phyloP scores from a whole-genome alignment of 305 asterid species.

The Fraxinus platypoda region DNA sequence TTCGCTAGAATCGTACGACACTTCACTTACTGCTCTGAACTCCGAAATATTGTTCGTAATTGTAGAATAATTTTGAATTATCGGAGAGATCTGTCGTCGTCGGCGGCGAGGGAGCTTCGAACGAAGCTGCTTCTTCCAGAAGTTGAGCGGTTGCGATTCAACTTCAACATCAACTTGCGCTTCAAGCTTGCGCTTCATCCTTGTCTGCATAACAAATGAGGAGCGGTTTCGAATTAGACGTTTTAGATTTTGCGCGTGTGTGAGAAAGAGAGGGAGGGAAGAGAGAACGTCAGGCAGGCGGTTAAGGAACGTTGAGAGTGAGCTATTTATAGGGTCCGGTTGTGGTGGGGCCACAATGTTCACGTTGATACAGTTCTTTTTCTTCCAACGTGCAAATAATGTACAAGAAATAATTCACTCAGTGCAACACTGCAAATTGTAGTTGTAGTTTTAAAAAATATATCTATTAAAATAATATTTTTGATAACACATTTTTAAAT shows the following conservation, averaged over 20 bases:
- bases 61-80: slow-evolving; percentile 15
- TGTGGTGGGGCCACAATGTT: slow-evolving; percentile 32
- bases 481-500: too few relatives aligned
- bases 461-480: too few relatives aligned
- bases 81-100: slow-evolving; percentile 54
- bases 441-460: background rate
- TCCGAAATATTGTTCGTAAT: slow-evolving; percentile 20
- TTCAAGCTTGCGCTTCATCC: slow-evolving; percentile 54
- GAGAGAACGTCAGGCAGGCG: slow-evolving; percentile 31
- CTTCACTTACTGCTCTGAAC: slow-evolving; percentile 27
- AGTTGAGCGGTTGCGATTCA: slow-evolving; percentile 32
- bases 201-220: slow-evolving; percentile 6
- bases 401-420: background rate
- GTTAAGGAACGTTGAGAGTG: slow-evolving; percentile 37
- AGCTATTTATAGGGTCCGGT: slow-evolving; percentile 45
- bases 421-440: background rate
- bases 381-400: background rate
- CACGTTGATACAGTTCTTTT: slow-evolving; percentile 3
- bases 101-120: slow-evolving; percentile 62
- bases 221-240: slow-evolving; percentile 20
- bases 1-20: slow-evolving; percentile 51
- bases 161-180: slow-evolving; percentile 15
- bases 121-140: slow-evolving; percentile 63
- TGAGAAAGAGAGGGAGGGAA: background rate
- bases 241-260: slow-evolving; percentile 24